Conservation (phyloP, 305 asterid genomes). For the Fraxinus xanthoxyloides region DNA sequence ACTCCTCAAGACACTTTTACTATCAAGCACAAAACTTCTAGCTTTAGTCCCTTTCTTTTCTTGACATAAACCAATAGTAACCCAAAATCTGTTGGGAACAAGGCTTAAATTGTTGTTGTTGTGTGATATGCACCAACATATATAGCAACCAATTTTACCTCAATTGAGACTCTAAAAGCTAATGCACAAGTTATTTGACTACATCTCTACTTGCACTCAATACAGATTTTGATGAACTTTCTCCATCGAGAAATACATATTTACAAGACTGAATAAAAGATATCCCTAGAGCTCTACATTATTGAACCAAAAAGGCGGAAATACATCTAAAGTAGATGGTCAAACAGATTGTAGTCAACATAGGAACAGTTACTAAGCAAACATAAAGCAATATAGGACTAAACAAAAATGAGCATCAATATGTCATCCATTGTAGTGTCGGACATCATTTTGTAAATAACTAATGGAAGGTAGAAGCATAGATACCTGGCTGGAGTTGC, state of each 20-base stretch:
- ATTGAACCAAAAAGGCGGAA: background rate
- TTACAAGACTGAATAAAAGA: background rate
- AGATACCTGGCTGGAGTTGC: slow-evolving; percentile 89
- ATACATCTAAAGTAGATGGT: background rate
- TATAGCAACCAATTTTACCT: background rate
- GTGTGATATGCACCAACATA: background rate
- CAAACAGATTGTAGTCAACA: background rate
- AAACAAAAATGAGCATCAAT: background rate
- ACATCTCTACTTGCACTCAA: background rate
- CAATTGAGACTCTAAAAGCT: background rate
- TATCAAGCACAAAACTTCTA: background rate
- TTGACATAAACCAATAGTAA: background rate
- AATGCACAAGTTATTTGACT: background rate
- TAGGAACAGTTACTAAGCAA: background rate
- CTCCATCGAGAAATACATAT: background rate
- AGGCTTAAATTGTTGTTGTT: background rate
- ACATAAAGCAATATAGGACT: background rate
- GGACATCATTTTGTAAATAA: background rate
- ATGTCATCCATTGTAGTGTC: background rate
- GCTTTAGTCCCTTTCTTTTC: background rate
- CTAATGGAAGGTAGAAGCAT: slow-evolving; percentile 8
- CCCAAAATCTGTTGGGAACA: background rate
- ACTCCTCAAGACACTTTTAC: background rate
- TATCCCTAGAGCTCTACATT: background rate
- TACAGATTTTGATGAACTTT: background rate